Evolutionary conservation across 192 early-diverging fungal species (phyloP), one percentile per base, ranked within the genome.

Genomic region (Thamnidium elegans): DNA sequence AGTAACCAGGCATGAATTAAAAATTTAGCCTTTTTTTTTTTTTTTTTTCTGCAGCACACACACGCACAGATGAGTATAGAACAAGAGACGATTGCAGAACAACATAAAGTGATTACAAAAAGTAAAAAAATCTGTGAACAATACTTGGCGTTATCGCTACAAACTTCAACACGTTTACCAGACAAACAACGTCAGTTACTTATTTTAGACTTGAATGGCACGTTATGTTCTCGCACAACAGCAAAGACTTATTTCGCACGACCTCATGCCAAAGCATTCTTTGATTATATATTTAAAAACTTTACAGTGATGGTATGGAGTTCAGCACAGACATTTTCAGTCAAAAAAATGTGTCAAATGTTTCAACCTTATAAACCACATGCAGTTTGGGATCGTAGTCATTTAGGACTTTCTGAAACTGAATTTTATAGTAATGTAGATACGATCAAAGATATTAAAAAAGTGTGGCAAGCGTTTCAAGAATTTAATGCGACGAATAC

Each of bases 221-320:
- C 89, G 0, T 58, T 91, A 30, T 66, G 89, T 11, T 75, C 73
- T 46, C 79, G 87, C 13, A 58, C 15, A 7, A 26, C 19, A 17
- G 60, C 39, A 55, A 66, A 23, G 15, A 54, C 52, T 0, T 67
- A 78, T 31, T 50, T 50, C 20, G 45, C 64, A 1, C 82, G 90
- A 4, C 90, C 90, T 0, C 56, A 78, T 61, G 63, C 86, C 11
- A 19, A 44, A 0, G 48, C 70, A 3, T 89, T 92, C 62, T 63
- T 90, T 31, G 30, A 69, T 7, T 90, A 84, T 68, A 62, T 85
- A 0, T 74, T 86, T 44, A 17, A 50, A 1, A 64, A 81, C 62
- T 92, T 83, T 78, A 70, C 74, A 4, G 89, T 92, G 19, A 86
- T 89, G 84, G 71, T 92, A 7, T 92, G 90, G 90, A 88, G 86